Conservation (phyloP, 192 early-diverging fungal species). For the Coemansia sp. region DNA sequence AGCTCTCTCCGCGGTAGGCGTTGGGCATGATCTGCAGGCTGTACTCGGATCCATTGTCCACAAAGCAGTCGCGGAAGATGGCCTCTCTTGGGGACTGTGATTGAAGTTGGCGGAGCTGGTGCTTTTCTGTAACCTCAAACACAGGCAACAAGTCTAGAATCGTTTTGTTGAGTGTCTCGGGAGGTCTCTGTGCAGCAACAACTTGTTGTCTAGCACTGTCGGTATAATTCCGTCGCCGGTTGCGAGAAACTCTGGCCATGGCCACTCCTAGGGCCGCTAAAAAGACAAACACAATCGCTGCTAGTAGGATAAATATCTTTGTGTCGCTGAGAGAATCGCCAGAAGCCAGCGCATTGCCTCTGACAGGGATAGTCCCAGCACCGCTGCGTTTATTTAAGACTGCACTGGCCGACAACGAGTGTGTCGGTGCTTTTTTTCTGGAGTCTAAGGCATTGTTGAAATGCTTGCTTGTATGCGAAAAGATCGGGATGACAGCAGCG, state of each 20-base stretch:
- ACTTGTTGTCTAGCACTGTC: slow-evolving; percentile 30
- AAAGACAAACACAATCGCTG: slow-evolving; percentile 52
- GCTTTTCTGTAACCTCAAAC: slow-evolving; percentile 49
- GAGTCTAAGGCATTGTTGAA: neutral
- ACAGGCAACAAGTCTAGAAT: slow-evolving; percentile 51
- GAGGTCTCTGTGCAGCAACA: slow-evolving; percentile 18
- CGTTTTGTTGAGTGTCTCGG: slow-evolving; percentile 50
- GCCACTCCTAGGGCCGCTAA: slow-evolving; percentile 53
- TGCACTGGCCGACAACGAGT: neutral
- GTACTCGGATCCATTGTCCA: slow-evolving; percentile 3
- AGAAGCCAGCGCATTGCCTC: neutral
- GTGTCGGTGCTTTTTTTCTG: neutral
- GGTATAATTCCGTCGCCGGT: slow-evolving; percentile 28
- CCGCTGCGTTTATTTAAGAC: neutral
- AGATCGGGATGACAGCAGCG: neutral
- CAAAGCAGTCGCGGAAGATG: slow-evolving; percentile 29
- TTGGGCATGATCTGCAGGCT: slow-evolving; percentile 5
- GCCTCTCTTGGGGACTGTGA: slow-evolving; percentile 11
- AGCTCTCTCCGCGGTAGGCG: slow-evolving; percentile 3
- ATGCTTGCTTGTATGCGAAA: neutral
- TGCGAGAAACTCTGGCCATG: slow-evolving; percentile 50
- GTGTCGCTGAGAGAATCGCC: slow-evolving; percentile 52
- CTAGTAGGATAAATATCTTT: slow-evolving; percentile 54
- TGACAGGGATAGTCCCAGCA: neutral
- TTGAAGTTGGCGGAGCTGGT: slow-evolving; percentile 34